phyloP scores from a whole-genome alignment of 2,329 filamentous ascomycete species.

The Tolypocladium cylindrosporum region DNA sequence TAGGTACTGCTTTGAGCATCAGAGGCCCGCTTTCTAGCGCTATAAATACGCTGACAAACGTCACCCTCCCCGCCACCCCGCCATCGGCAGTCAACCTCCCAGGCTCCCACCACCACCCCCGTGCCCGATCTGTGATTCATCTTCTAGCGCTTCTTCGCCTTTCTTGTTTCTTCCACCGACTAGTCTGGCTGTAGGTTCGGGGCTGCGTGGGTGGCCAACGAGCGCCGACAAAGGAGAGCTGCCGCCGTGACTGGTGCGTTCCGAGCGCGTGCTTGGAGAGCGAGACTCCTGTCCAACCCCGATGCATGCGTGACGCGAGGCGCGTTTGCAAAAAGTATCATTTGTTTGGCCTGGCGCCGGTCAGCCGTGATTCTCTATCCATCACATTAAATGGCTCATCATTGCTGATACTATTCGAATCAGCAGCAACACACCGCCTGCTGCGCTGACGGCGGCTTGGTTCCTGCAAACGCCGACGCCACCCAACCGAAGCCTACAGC shows the following conservation, averaged over 20 bases:
- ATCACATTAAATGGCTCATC: not conserved
- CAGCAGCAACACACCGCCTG: not conserved
- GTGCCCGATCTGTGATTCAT: not conserved
- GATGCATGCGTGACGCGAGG: not conserved
- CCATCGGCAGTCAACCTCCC: not conserved
- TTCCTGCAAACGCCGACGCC: not conserved
- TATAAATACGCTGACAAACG: slow-evolving; percentile 4
- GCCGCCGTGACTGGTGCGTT: not conserved
- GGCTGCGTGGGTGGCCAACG: not conserved
- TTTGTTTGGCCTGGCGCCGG: not conserved
- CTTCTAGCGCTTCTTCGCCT: not conserved
- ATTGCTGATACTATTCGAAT: not conserved
- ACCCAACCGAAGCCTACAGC: not conserved
- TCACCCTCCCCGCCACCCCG: slow-evolving; percentile 1
- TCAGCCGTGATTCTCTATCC: not conserved
- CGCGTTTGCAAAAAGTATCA: not conserved
- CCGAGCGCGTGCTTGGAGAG: not conserved
- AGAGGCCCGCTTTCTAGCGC: no score
- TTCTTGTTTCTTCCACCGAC: not conserved
- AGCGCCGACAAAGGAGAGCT: not conserved
- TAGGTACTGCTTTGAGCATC: no score
- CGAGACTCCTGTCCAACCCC: not conserved
- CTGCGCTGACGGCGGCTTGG: not conserved
- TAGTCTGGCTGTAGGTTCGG: not conserved
- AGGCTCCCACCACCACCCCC: not conserved